Evolutionary conservation across 768 basidiomycete species (phyloP).

Genomic region (Hygrocybe punicea): DNA sequence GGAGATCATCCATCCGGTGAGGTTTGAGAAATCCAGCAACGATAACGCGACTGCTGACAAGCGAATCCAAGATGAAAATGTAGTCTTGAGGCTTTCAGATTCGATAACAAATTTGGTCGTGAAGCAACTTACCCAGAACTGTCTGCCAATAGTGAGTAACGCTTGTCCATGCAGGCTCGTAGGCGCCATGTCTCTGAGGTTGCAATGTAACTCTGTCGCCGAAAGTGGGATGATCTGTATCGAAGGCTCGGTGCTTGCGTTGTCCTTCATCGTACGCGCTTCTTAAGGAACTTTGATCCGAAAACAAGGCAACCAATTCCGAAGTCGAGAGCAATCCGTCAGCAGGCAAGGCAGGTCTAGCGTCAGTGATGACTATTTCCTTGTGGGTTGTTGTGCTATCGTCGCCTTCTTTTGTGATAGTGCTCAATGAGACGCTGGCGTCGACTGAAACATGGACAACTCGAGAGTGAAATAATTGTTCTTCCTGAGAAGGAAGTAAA

Average conservation of each 20-base stretch:
- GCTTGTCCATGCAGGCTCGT: slow-evolving; percentile 85
- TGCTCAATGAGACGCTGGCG: slow-evolving; percentile 41
- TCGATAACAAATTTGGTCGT: background rate
- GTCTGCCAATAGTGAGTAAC: slow-evolving; percentile 86
- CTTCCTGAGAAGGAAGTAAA: slow-evolving; percentile 53
- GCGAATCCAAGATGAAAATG: slow-evolving; percentile 69
- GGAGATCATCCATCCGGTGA: slow-evolving; percentile 55
- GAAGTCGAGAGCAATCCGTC: slow-evolving; percentile 68
- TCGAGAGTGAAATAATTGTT: slow-evolving; percentile 55
- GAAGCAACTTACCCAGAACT: slow-evolving; percentile 56
- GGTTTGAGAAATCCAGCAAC: slow-evolving; percentile 61
- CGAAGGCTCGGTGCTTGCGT: slow-evolving; percentile 14
- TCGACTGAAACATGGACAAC: slow-evolving; percentile 73
- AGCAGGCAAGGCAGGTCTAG: slow-evolving; percentile 50
- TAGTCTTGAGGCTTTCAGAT: slow-evolving; percentile 58
- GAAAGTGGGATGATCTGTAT: slow-evolving; percentile 41
- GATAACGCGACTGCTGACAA: slow-evolving; percentile 24
- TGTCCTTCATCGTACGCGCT: slow-evolving; percentile 71
- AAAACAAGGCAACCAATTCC: slow-evolving; percentile 54
- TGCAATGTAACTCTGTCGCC: slow-evolving; percentile 45
- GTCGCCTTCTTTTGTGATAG: slow-evolving; percentile 46
- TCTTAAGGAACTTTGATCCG: slow-evolving; percentile 33
- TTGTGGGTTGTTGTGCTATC: slow-evolving; percentile 58
- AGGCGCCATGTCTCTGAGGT: slow-evolving; percentile 46
- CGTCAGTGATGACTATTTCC: slow-evolving; percentile 69